phyloP scores from a whole-genome alignment of 768 basidiomycete genomes.

The Cantharellus anzutake region DNA sequence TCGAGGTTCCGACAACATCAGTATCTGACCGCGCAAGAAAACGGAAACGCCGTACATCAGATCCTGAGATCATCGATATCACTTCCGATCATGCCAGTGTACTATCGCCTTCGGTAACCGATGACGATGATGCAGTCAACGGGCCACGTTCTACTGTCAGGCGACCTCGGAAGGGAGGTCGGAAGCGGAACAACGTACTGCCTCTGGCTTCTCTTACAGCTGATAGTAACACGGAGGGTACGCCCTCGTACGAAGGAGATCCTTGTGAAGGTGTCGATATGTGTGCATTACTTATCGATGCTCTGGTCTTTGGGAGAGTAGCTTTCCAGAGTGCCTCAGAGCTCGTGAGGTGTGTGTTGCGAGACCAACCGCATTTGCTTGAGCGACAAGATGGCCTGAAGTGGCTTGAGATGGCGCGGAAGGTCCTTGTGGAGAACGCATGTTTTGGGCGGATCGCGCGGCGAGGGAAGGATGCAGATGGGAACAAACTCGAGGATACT shows the following conservation, averaged over 20 bases:
- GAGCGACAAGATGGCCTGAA: background rate
- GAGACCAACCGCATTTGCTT: background rate
- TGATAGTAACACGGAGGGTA: background rate
- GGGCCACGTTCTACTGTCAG: too few relatives aligned
- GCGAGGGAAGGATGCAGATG: background rate
- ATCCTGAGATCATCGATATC: background rate
- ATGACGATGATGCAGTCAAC: too few relatives aligned
- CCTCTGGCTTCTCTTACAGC: too few relatives aligned
- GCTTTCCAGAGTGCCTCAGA: background rate
- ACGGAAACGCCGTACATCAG: background rate
- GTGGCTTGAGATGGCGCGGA: background rate
- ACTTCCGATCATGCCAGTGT: too few relatives aligned
- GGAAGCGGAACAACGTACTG: too few relatives aligned
- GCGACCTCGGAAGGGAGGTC: too few relatives aligned
- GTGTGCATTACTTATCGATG: background rate
- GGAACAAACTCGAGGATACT: background rate
- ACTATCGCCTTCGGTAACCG: too few relatives aligned
- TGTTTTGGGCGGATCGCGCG: background rate
- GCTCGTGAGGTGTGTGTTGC: background rate
- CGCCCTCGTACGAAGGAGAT: background rate
- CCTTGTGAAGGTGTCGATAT: background rate
- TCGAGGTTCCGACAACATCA: too few relatives aligned
- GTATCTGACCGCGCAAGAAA: background rate
- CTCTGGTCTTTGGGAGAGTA: background rate
- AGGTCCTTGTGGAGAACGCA: background rate